Evolutionary conservation across 208 protist species (phyloP), one percentile per base, ranked within the genome.

Genomic region (Leishmania braziliensis): DNA sequence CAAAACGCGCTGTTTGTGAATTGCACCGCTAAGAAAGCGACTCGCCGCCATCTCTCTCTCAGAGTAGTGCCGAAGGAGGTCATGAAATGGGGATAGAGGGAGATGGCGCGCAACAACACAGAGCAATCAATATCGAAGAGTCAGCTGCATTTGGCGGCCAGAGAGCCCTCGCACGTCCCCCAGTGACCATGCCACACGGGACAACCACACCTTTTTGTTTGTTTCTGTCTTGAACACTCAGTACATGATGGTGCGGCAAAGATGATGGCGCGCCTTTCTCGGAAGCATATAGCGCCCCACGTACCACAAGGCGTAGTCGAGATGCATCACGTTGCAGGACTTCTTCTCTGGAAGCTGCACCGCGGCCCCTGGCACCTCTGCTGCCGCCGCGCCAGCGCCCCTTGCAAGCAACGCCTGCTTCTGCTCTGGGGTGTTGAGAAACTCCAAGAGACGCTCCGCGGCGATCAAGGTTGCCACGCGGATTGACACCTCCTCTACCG

Each of bases 241-340:
- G 84, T 93, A 93, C 90, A 93, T 93, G 56, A 93, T 89, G 54
- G 88, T 93, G 0, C 84, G 83, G 78, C 90, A 93, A 6, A 93
- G 85, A 87, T 96, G 79, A 82, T 97, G 86, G 54, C 83, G 82
- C 69, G 91, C 79, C 70, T 80, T 69, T 51, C 66, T 70, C n/a
- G 71, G 29, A 36, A 81, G 75, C 73, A 84, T 84, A 71, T 89
- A 89, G 43, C 94, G 89, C 23, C 94, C 94, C 68, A 93, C 84
- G 54, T 89, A 95, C 94, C 94, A 97, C 70, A 97, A 78, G 16
- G 89, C 89, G 80, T 93, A 92, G 72, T 97, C 94, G 60, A 97
- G 68, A 12, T 77, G 79, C 39, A 83, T 80, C 71, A 88, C 84
- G 18, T 36, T 56, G 46, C 76, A 82, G 50, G 39, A 23, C 68